phyloP scores from a whole-genome alignment of 179 eudicot genomes.

The Vitellaria paradoxa region DNA sequence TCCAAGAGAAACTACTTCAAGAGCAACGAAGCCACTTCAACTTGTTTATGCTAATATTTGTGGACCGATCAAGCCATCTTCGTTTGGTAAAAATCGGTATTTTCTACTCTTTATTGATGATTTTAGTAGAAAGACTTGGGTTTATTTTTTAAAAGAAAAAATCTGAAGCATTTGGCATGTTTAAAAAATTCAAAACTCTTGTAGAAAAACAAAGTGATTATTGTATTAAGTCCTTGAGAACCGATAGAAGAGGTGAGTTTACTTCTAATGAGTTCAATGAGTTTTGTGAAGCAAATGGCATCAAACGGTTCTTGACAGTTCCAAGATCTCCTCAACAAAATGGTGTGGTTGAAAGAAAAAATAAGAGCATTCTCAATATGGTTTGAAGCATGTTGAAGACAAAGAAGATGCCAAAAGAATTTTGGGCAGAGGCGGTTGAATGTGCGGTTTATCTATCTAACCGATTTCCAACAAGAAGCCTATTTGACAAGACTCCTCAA shows the following conservation, averaged over 20 bases:
- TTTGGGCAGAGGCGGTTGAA: not conserved
- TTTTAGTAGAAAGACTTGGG: not conserved
- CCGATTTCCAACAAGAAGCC: not conserved
- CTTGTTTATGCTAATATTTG: not conserved
- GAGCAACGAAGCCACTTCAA: not conserved
- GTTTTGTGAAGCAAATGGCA: not conserved
- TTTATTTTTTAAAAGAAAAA: not conserved
- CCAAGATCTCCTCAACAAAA: not conserved
- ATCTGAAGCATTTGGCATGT: not conserved
- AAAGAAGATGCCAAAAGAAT: not conserved
- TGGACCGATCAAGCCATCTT: not conserved
- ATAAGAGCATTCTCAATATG: not conserved
- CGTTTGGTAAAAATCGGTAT: not conserved
- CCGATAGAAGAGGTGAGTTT: not conserved
- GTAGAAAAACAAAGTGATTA: not conserved
- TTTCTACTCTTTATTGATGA: not conserved
- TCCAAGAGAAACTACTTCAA: not conserved
- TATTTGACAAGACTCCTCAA: not conserved
- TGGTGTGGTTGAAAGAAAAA: not conserved
- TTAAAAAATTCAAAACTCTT: not conserved
- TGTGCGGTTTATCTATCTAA: too few species aligned
- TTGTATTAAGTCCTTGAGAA: not conserved
- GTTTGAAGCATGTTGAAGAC: not conserved
- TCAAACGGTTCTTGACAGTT: not conserved
- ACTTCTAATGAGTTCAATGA: not conserved